Conservation (phyloP, 768 basidiomycete species). For the Naematelia encephala region DNA sequence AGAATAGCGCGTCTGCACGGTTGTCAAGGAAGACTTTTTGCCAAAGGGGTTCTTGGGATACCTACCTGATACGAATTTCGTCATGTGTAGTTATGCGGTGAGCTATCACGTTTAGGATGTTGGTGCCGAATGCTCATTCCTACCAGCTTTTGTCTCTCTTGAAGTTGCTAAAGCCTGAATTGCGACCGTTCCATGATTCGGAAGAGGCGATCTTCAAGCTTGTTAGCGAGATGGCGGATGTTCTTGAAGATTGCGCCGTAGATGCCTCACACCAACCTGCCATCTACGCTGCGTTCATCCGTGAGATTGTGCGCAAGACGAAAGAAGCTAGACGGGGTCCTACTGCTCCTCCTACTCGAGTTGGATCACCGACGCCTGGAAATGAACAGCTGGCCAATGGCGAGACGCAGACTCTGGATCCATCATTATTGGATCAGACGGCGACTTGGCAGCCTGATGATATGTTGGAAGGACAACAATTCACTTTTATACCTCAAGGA, state of each 20-base stretch:
- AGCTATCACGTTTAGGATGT: slow-evolving; percentile 7
- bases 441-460: slow-evolving; percentile 25
- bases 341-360: not conserved
- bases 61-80: slow-evolving; percentile 85
- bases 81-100: slow-evolving; percentile 83
- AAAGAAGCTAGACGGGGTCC: slow-evolving; percentile 24
- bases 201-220: slow-evolving; percentile 43
- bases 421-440: slow-evolving; percentile 29
- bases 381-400: not conserved
- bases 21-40: slow-evolving; percentile 69
- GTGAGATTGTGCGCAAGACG: slow-evolving; percentile 57
- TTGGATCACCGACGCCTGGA: not conserved
- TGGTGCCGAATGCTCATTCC: slow-evolving; percentile 2
- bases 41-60: slow-evolving; percentile 74
- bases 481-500: slow-evolving; percentile 42
- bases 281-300: slow-evolving; percentile 78
- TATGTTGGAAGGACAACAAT: slow-evolving; percentile 28
- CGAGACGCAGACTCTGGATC: slow-evolving; percentile 25
- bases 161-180: slow-evolving; percentile 62
- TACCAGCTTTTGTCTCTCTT: slow-evolving; percentile 71
- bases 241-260: slow-evolving; percentile 71
- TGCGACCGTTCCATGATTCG: slow-evolving; percentile 37
- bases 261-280: slow-evolving; percentile 83
- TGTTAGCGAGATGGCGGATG: slow-evolving; percentile 70
- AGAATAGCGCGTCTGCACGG: slow-evolving; percentile 52